Conservation (phyloP, 768 basidiomycete genomes). For the Pulveroboletus sp. region DNA sequence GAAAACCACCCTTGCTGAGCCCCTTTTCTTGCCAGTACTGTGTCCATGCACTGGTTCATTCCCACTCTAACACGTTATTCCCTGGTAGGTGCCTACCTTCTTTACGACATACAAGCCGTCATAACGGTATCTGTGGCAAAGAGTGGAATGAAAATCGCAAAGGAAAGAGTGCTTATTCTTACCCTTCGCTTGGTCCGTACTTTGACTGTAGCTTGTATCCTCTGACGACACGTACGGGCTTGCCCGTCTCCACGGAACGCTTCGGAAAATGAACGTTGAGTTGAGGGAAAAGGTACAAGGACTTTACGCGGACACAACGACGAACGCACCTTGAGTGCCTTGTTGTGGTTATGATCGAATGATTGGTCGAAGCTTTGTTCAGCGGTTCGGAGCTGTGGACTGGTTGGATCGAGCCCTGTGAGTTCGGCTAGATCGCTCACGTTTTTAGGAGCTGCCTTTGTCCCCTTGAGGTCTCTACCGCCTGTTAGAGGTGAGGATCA, state of each 20-base stretch:
- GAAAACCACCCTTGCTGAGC: slow-evolving; percentile 58
- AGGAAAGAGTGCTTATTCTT: slow-evolving; percentile 4
- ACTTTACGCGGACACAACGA: neutral
- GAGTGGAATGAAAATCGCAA: neutral
- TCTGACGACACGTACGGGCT: slow-evolving; percentile 82
- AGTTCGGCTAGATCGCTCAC: slow-evolving; percentile 35
- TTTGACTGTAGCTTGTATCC: slow-evolving; percentile 62
- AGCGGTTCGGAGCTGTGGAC: slow-evolving; percentile 72
- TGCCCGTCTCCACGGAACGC: slow-evolving; percentile 74
- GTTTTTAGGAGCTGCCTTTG: slow-evolving; percentile 78
- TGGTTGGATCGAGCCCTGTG: neutral
- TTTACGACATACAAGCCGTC: slow-evolving; percentile 84
- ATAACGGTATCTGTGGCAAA: slow-evolving; percentile 66
- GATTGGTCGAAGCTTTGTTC: slow-evolving; percentile 81
- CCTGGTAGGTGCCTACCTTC: slow-evolving; percentile 39
- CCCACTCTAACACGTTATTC: neutral
- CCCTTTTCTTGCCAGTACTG: slow-evolving; percentile 77
- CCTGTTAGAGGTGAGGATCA: slow-evolving; percentile 37
- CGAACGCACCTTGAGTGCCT: slow-evolving; percentile 51
- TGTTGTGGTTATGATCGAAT: slow-evolving; percentile 72
- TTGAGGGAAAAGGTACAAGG: neutral
- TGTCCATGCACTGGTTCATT: neutral
- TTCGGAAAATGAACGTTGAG: slow-evolving; percentile 24
- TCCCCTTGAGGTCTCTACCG: slow-evolving; percentile 84
- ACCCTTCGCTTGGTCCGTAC: slow-evolving; percentile 82